Evolutionary conservation across 441 rosid species (phyloP), one percentile per base, ranked within the genome.

Genomic region (Bocquillonia castaneifolia): DNA sequence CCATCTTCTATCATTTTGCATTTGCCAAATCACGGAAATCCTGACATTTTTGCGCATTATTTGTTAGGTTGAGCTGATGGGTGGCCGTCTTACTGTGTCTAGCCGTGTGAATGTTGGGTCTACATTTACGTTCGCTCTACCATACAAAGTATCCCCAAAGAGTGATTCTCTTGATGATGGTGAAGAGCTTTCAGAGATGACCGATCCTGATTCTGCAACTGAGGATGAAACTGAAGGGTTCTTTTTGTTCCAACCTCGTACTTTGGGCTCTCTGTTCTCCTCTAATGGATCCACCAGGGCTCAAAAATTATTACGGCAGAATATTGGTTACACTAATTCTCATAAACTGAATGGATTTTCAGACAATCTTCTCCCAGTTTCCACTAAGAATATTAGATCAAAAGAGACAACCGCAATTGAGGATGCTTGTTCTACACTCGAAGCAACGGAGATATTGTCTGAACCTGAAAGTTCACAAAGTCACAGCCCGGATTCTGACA

Each of bases 41-140:
- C 65, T 80, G 60, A 76, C 50, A 32, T 57, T 71, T 69, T 45
- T 74, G 40, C 69, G 64, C 63, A 39, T 74, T 53, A n/a, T 66
- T 66, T 48, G 25, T 68, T 69, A 93, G 97, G 96, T 90, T 75
- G 92, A 94, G 80, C 84, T 94, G 78, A 94, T 94, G 98, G 98
- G 97, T 2, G 92, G 98, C 54, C 81, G 65, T 45, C 91, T 94
- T 42, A 92, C 97, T 0, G 97, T 94, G 59, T 84, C 96, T 15
- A 94, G 99, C 78, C 70, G 22, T 70, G 98, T 86, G 75, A 80
- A 85, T 61, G 62, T 62, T 20, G 99, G 99, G 20, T 92, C 98
- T 50, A 90, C 89, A 17, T 94, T 94, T 74, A 94, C 93, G 20
- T 94, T 92, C 71, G 79, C 86, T 68, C 80, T 94, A 48, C 97